Evolutionary conservation across 1,284 basidiomycete genomes (phyloP), one percentile per base, ranked within the genome.

Genomic region (Pseudozyma hubeiensis): DNA sequence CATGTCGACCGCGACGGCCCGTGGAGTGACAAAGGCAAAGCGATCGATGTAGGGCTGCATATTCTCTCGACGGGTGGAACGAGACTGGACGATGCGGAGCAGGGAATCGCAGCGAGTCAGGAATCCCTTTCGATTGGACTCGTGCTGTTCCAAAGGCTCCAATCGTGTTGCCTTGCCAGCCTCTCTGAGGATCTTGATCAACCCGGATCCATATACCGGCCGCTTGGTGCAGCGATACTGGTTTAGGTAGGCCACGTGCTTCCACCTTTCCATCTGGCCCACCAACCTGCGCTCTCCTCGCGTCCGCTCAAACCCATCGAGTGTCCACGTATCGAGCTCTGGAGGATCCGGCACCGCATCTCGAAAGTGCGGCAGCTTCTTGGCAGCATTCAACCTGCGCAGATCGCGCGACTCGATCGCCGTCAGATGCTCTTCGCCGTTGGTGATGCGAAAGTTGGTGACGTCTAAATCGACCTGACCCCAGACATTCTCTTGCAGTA

Each of bases 11-110:
- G 93, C 92, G 9, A 95, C 90, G 0, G 89, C 93, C 6, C 89
- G 84, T 0, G 95, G 93, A 0, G 94, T 95, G 5, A 90, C 90
- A 77, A 94, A 94, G 0, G 92, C 90, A 79, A 96, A 98, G 7
- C 87, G 87, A 65, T 93, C 89, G 52, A 97, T 85, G 19, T 89
- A 59, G 17, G 86, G 85, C 1, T 87, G 86, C 85, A 91, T 87
- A 0, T 88, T 86, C 49, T 88, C 86, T 0, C 89, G 88, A 8
- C 94, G 89, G 8, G 87, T 85, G 9, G 85, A 81, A 67, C 90
- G 89, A 1, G 94, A 92, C 64, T 89, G 64, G 3, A 82, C 45
- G 57, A 61, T 54, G 84, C 16, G 80, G 61, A 66, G 88, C 80
- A 24, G 66, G 10, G 86, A 85, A 11, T 89, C 88, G 14, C 88